Conservation (phyloP, 345 rosid species). For the Linum trigynum region DNA sequence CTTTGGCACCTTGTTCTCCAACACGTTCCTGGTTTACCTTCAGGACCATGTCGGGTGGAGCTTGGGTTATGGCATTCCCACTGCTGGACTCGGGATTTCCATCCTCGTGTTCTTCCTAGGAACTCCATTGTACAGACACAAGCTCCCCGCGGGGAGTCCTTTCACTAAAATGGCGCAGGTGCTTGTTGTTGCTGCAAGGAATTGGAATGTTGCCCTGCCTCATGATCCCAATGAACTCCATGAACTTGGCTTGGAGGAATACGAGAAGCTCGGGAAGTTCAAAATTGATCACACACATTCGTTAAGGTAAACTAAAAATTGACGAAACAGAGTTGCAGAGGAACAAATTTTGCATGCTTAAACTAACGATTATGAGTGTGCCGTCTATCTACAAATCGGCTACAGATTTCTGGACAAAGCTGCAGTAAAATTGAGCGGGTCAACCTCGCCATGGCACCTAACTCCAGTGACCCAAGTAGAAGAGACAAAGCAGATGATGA, state of each 20-base stretch:
- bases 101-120: slow-evolving; percentile 17
- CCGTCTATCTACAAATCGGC: no score
- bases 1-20: slow-evolving; percentile 18
- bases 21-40: slow-evolving; percentile 18
- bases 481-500: neutral
- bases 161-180: slow-evolving; percentile 19
- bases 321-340: no score
- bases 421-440: neutral
- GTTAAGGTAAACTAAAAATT: neutral
- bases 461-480: neutral
- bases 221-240: slow-evolving; percentile 12
- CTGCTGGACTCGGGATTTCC: slow-evolving; percentile 21
- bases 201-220: slow-evolving; percentile 8
- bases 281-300: neutral
- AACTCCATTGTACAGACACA: slow-evolving; percentile 11
- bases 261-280: neutral
- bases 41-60: slow-evolving; percentile 22
- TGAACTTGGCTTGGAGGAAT: neutral
- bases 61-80: slow-evolving; percentile 17
- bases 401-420: neutral
- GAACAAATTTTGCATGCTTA: no score
- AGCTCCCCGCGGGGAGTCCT: slow-evolving; percentile 22
- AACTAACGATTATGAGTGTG: no score
- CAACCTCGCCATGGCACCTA: neutral
- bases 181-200: slow-evolving; percentile 17